Base-by-base conservation (phyloP, 2,329 filamentous ascomycete species). In the Microsporum canis region DNA sequence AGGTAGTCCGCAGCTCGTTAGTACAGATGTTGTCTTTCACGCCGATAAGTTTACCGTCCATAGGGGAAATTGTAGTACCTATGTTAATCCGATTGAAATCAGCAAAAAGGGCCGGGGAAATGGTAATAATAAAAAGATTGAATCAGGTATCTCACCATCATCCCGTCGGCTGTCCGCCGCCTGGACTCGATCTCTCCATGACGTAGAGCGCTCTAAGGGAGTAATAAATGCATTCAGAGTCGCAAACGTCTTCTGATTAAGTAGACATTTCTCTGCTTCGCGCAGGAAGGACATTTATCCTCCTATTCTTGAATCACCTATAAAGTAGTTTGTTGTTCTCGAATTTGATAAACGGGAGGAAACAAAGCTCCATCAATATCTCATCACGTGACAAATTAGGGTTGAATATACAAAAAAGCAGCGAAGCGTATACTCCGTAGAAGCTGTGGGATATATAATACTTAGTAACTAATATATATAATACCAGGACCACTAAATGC, bases 21-120 rank as follows among this genome's bases (percentile, higher is more conserved):
- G 86, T 88, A 59, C 85, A 82, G 65, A 91, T 89, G 70, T 91
- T 91, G 75, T 91, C 88, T 70, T 91, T 91, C 59, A 91, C 78
- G 3, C 85, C 84, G 58, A 88, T 73, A n/a, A 78, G 62, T 14
- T 69, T 71, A 23, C 78, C 78, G 53, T 79, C 75, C 3, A 79
- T 58, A 5, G 64, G 38, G 2, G 76, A 78, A 45, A 68, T 74
- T 6, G 68, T 45, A 1, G 63, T 67, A 39, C 72, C 74, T 77
- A 49, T 27, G 23, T 10, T 47, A 8, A 10, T n/a, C 14, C 39
- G 27, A 47, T 47, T 29, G 34, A 34, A 33, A 43, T 47, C 6
- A 45, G 14, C 6, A 10, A 27, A 29, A 3, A 39, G 17, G 17
- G 17, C 17, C 17, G 17, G 17, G 6, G n/a, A 5, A 39, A 4